phyloP scores from a whole-genome alignment of 2,329 filamentous ascomycete genomes.

The Microcyclosporella mali region DNA sequence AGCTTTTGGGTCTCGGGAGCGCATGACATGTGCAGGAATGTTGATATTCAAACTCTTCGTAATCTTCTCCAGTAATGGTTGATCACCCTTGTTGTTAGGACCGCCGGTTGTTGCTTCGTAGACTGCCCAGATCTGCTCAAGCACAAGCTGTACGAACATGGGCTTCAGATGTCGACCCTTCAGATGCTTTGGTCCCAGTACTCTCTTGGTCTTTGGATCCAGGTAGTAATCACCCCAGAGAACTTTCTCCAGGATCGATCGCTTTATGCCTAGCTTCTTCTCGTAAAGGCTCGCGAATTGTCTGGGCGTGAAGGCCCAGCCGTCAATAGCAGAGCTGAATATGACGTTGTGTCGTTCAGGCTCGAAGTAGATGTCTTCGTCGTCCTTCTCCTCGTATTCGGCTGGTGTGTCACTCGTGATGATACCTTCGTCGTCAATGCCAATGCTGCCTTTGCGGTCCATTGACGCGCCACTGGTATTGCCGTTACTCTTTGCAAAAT shows the following conservation, averaged over 20 bases:
- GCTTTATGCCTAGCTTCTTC: conserved; percentile 93
- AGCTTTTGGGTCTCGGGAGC: conserved; percentile 75
- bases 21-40: conserved; percentile 74
- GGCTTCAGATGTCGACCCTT: conserved; percentile 89
- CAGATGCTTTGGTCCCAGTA: conserved; percentile 82
- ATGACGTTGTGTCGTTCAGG: conserved; percentile 99
- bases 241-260: conserved; percentile 80
- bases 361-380: conserved; percentile 96
- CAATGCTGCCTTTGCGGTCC: conserved; percentile 42
- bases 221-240: conserved; percentile 96
- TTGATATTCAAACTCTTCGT: conserved; percentile 82
- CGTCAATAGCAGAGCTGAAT: conserved; percentile 93
- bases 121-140: conserved; percentile 93
- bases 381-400: conserved; percentile 81
- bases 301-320: conserved; percentile 96
- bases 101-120: conserved; percentile 86
- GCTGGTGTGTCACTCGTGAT: conserved; percentile 44
- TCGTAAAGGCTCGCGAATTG: conserved; percentile 93
- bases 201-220: conserved; percentile 93
- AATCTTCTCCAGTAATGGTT: conserved; percentile 81
- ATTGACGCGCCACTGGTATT: conserved; percentile 24
- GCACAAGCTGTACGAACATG: conserved; percentile 92
- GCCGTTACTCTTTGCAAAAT: conserved; percentile 50
- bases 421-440: conserved; percentile 48
- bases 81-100: conserved; percentile 75